These are phyloP conservation scores for Neurospora intermedia DNA, from an alignment of 495 filamentous ascomycete genomes.

Conservation along the genomic window DNA sequence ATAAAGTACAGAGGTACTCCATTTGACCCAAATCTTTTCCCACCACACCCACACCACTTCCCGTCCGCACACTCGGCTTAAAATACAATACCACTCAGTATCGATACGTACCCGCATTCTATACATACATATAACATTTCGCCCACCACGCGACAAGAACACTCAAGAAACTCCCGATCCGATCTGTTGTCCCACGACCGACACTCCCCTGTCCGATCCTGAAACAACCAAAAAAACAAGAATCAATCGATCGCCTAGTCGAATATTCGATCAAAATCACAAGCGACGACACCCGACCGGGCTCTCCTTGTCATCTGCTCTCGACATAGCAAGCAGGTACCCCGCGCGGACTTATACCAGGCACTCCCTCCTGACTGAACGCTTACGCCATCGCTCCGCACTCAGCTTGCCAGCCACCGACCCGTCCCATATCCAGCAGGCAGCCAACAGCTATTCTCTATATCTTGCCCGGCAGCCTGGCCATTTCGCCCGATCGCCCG, in stretches of 20 bases:
- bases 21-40: not conserved
- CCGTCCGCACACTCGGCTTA: not conserved
- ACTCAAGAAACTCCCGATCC: not conserved
- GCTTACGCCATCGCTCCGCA: not conserved
- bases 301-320: not conserved
- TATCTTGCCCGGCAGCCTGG: not conserved
- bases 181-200: not conserved
- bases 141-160: not conserved
- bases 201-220: not conserved
- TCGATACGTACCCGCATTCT: not conserved
- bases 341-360: not conserved
- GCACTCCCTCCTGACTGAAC: not conserved
- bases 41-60: not conserved
- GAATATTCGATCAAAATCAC: not conserved
- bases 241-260: not conserved
- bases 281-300: not conserved
- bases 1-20: not conserved
- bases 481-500: not conserved
- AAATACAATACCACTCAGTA: not conserved
- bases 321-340: not conserved
- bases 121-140: not conserved
- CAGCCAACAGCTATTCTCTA: not conserved
- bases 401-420: not conserved
- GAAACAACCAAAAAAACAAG: not conserved
- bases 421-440: not conserved